Evolutionary conservation across 129 eudicot species (phyloP).

Genomic region (Ambrosia artemisiifolia): DNA sequence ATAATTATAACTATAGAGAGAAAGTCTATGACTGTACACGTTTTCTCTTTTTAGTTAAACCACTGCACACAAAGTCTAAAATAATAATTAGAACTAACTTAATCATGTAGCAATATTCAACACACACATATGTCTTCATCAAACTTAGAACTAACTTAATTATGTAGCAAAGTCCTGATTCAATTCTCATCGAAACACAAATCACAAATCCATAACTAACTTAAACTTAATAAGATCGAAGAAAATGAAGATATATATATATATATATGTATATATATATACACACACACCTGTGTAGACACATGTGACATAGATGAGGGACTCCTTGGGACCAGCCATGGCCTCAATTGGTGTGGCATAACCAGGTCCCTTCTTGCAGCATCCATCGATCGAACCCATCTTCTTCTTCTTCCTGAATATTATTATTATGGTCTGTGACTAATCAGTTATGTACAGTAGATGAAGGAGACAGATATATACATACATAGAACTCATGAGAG

Average conservation of each 20-base stretch:
- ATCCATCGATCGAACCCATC: conserved; percentile 12
- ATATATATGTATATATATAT: conserved; percentile 4
- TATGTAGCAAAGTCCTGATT: neutral
- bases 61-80: too few relatives aligned
- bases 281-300: conserved; percentile 58
- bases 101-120: too few relatives aligned
- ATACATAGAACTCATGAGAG: too few relatives aligned
- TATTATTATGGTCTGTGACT: too few relatives aligned
- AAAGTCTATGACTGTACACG: too few relatives aligned
- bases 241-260: neutral
- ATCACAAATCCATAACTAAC: neutral
- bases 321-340: conserved; percentile 86
- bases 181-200: conserved; percentile 3
- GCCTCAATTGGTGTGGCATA: conserved; percentile 91
- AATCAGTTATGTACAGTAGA: too few relatives aligned
- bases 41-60: too few relatives aligned
- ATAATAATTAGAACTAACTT: too few relatives aligned
- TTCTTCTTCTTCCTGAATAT: too few relatives aligned
- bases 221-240: neutral
- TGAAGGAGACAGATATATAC: neutral
- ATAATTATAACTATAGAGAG: too few relatives aligned
- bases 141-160: neutral
- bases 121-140: neutral
- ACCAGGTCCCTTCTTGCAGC: conserved; percentile 84
- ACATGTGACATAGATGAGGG: conserved; percentile 82